phyloP scores from a whole-genome alignment of 331 rosid species.

The Pyracantha coccinea region DNA sequence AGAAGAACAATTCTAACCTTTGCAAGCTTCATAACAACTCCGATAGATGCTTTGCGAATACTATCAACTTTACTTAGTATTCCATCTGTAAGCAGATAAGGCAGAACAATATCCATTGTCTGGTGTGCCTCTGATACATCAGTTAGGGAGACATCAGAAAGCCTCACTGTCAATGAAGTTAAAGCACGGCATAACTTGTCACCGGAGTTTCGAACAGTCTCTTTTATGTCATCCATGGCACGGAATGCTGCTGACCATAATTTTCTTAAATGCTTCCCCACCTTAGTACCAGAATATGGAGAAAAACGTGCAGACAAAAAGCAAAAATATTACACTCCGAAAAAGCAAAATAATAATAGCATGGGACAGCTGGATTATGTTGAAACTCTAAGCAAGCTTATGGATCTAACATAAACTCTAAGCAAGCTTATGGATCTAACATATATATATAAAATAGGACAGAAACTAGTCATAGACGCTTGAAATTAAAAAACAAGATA shows the following conservation, averaged over 20 bases:
- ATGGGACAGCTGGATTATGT: neutral
- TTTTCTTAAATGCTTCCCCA: slow-evolving; percentile 63
- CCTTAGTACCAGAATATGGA: slow-evolving; percentile 29
- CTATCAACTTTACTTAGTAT: slow-evolving; percentile 92
- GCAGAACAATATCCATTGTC: slow-evolving; percentile 86
- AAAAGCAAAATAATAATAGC: neutral
- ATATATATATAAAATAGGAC: neutral
- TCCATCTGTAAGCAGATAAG: slow-evolving; percentile 84
- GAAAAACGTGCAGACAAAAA: neutral
- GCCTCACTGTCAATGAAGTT: slow-evolving; percentile 72
- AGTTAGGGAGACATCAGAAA: slow-evolving; percentile 86
- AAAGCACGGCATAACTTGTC: slow-evolving; percentile 74
- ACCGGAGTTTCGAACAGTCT: slow-evolving; percentile 89
- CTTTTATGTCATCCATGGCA: slow-evolving; percentile 95
- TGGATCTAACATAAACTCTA: neutral
- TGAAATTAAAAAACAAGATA: neutral
- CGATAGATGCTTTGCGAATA: slow-evolving; percentile 80
- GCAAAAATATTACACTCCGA: neutral
- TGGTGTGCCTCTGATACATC: slow-evolving; percentile 61
- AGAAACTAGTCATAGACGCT: neutral
- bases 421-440: neutral
- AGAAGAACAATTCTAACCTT: slow-evolving; percentile 51
- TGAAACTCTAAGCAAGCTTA: neutral
- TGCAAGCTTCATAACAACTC: slow-evolving; percentile 88
- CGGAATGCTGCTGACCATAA: slow-evolving; percentile 88